Base-by-base conservation (phyloP, 148 eudicot species). In the Rhododendron kiyosumense region DNA sequence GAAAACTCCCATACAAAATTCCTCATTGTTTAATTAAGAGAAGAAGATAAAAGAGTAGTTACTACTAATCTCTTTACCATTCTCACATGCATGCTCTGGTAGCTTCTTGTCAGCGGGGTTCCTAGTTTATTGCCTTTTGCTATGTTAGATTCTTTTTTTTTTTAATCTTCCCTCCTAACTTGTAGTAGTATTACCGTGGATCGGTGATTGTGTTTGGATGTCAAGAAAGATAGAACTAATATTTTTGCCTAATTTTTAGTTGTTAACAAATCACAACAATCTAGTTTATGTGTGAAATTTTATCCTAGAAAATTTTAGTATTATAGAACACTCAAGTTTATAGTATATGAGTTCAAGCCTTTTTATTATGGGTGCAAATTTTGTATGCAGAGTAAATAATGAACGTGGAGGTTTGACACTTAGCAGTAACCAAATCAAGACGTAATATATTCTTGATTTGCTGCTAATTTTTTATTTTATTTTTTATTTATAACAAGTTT, bases 31-130 rank as follows among this genome's bases (percentile, higher is more conserved):
- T 63, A 65, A 41, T 41, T 41, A 6, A 41, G 41, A 38, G 1
- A 7, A 45, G 49, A 46, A 46, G 49, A 46, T 46, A 46, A 46
- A 46, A 46, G 49, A 46, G 49, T 7, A 7, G 49, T 46, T 46
- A 9, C 11, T 7, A 9, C 49, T 46, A 46, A 46, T 46, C 48
- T 20, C 49, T 28, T 84, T 28, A 71, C 30, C 79, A 49, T 34
- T 74, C 71, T 34, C 67, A 51, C 85, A 74, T 51, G 48, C 85
- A 74, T 51, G 48, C 30, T 74, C 59, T 84, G 85, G 63, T 84
- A 28, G 79, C 71, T 84, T 67, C 78, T 71, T 71, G 59, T 51
- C 24, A 74, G 49, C 22, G 48, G 80, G 85, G 6, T 30, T 30
- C 48, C 26, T 14, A 13, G 38, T 43, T 83, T 7, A n/a, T 26